Conservation (phyloP, 2,329 filamentous ascomycete species). For the Diaporthe capsici region DNA sequence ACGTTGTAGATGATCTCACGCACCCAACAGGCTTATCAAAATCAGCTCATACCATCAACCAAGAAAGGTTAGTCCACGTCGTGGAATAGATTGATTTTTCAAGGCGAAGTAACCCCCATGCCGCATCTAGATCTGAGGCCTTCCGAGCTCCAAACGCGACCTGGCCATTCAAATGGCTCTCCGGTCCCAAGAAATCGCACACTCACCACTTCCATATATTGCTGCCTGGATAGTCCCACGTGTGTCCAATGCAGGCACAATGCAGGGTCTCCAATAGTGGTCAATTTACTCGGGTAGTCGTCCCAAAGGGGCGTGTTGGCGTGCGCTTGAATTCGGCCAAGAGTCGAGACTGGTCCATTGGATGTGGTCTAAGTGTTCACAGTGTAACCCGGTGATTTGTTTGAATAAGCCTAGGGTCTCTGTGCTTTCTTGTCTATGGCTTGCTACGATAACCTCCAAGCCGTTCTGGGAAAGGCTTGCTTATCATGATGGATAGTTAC, state of each 20-base stretch:
- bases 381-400: too few relatives aligned
- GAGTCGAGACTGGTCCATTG: constrained; percentile 1
- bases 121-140: background rate
- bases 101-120: background rate
- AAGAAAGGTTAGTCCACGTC: background rate
- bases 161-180: background rate
- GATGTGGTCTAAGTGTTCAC: background rate
- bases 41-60: background rate
- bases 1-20: background rate
- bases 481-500: background rate
- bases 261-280: background rate
- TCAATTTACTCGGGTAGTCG: background rate
- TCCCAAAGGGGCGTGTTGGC: background rate
- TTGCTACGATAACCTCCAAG: too few relatives aligned
- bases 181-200: background rate
- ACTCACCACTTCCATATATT: background rate
- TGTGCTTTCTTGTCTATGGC: background rate
- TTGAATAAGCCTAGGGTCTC: background rate
- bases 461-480: background rate
- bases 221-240: background rate
- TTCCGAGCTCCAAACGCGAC: background rate
- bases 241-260: background rate
- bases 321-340: background rate
- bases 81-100: background rate
- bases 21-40: background rate